Evolutionary conservation across 495 filamentous ascomycete species (phyloP), one percentile per base, ranked within the genome.

Genomic region (Geopyxis carbonaria): DNA sequence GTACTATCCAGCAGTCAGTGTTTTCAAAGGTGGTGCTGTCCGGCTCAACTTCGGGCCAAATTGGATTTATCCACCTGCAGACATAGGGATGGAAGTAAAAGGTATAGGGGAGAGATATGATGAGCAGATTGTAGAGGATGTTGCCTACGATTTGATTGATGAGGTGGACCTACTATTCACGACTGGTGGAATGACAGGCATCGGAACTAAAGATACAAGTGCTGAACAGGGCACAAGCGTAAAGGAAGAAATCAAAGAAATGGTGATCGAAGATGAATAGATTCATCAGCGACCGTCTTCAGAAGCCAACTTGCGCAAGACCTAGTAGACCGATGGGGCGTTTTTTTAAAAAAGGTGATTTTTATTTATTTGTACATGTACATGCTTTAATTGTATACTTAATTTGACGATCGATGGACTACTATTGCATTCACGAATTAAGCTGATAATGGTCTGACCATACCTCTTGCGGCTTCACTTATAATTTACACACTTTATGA

Each of bases 111-210:
- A 92, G 41, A 68, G 89, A 8, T 95, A 83, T 59, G 70, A 80
- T 50, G 89, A 95, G 57, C 86, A 94, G 62, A 87, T 95, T 45
- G 86, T 78, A 2, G 91, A 99, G 60, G 91, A 95, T 54, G 68
- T 94, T 5, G 64, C 86, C 25, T 93, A 83, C 50, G 87, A 94
- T 57, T 67, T 95, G 24, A 66, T 93, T 11, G 91, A 97, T 56
- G 86, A 94, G 57, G 77, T 87, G 31, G 81, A 87, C 52, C 76
- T 80, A 54, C 75, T 77, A 62, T 64, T 72, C 55, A 79, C 37
- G 63, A 65, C 35, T 23, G 42, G n/a, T 15, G 62, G 59, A n/a
- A 57, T 58, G 42, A 61, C 58, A 45, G 22, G 51, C 58, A 25
- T 55, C 4, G 52, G 24, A 51, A 57, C 30, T 42, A 57, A 38